Conservation (phyloP, 176 grass and related monocot species). For the Secale cereale region DNA sequence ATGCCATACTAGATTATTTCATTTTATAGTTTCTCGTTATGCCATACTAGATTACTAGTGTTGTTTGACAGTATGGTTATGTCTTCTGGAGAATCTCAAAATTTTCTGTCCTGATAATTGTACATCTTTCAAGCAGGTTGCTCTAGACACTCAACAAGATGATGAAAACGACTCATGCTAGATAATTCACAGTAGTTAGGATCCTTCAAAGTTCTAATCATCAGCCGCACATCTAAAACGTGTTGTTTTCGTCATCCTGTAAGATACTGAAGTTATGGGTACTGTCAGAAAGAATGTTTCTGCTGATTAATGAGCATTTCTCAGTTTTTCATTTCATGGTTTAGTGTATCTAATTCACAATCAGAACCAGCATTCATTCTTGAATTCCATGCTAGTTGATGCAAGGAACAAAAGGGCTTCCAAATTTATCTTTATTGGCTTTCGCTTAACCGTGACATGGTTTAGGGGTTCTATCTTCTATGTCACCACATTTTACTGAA, state of each 20-base stretch:
- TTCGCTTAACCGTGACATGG: background rate
- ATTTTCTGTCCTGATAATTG: background rate
- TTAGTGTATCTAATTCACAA: background rate
- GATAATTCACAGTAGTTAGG: background rate
- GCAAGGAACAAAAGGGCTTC: background rate
- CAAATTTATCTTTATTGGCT: background rate
- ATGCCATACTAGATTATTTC: background rate
- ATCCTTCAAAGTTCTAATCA: background rate
- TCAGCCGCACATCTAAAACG: background rate
- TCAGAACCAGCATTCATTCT: background rate
- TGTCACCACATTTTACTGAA: background rate
- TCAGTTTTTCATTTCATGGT: background rate
- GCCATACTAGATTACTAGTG: background rate
- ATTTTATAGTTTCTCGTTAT: background rate
- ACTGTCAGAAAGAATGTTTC: background rate
- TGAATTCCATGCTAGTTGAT: background rate
- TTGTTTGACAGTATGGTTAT: background rate
- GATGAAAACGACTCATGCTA: background rate
- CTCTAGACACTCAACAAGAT: background rate
- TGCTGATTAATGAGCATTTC: background rate
- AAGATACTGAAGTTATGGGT: background rate
- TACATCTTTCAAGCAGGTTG: background rate
- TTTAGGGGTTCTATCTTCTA: background rate
- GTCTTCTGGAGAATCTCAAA: background rate
- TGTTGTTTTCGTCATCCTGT: background rate